Percentiles rank a stretch among this genome's conserved stretches.
Conservation (phyloP, 2,329 filamentous ascomycete species). For the Blumeriella jaapii region DNA sequence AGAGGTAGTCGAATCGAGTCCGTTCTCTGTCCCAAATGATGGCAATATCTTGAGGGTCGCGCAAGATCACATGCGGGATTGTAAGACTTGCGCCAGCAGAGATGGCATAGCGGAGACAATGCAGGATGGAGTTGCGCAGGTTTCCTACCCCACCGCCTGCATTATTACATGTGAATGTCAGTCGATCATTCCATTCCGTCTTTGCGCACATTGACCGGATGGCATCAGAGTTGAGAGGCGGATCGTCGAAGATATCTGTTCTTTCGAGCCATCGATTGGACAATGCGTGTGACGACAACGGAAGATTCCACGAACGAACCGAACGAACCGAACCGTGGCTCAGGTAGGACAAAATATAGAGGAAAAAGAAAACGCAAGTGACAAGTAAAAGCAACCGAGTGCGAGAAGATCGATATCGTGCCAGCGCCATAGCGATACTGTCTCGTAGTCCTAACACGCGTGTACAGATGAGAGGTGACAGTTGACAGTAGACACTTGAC, state of each 20-base stretch:
- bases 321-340: background rate
- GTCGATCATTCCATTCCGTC: conserved; percentile 19
- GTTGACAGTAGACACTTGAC: no score
- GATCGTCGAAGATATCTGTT: conserved; percentile 18
- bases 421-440: no score
- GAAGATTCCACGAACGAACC: background rate
- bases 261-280: background rate
- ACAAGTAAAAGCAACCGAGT: no score
- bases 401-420: no score
- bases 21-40: conserved; percentile 12
- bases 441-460: no score
- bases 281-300: background rate
- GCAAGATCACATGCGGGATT: conserved; percentile 14
- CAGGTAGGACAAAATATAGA: no score
- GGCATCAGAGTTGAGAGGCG: conserved; percentile 16
- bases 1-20: conserved; percentile 18
- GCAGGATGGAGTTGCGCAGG: conserved; percentile 24
- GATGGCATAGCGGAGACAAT: conserved; percentile 24
- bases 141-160: conserved; percentile 24
- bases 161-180: conserved; percentile 21
- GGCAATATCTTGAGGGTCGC: conserved; percentile 15
- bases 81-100: conserved; percentile 19
- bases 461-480: no score
- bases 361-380: no score
- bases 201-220: conserved; percentile 16